Evolutionary conservation across 805 yeast genomes (phyloP).

Genomic region (Starmerella bombicola): DNA sequence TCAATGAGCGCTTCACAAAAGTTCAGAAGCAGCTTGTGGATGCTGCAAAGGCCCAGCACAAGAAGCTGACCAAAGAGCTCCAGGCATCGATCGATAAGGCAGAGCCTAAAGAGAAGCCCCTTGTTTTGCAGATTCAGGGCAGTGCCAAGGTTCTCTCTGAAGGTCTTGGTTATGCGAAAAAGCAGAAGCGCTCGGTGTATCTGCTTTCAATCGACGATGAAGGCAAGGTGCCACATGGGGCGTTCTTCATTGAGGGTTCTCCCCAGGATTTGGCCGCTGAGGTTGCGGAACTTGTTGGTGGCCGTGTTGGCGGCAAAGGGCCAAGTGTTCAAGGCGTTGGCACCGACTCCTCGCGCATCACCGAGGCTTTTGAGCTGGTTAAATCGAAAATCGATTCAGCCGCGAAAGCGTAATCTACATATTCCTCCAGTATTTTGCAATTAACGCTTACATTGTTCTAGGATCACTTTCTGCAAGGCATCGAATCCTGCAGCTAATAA

Average conservation of each 20-base stretch:
- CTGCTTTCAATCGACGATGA: constrained; percentile 38
- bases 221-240: constrained; percentile 86
- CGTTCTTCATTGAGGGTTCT: constrained; percentile 68
- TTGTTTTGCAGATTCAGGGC: constrained; percentile 48
- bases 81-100: constrained; percentile 68
- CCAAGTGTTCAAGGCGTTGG: constrained; percentile 96
- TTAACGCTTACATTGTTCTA: no score
- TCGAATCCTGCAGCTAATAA: not conserved
- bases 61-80: constrained; percentile 73
- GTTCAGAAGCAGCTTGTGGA: constrained; percentile 82
- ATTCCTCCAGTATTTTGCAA: no score
- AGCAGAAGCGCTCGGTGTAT: constrained; percentile 23
- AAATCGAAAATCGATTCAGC: constrained; percentile 37
- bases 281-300: constrained; percentile 72
- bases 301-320: constrained; percentile 98
- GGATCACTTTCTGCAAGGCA: not conserved
- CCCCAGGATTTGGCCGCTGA: constrained; percentile 62
- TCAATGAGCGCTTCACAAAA: constrained; percentile 60
- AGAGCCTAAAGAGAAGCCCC: constrained; percentile 40
- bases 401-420: no score
- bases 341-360: constrained; percentile 56
- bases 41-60: constrained; percentile 74
- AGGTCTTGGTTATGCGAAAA: constrained; percentile 59
- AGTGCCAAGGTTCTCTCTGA: constrained; percentile 92
- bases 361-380: constrained; percentile 62